Base-by-base conservation (phyloP, 768 basidiomycete species). In the Lentinus brumalis region DNA sequence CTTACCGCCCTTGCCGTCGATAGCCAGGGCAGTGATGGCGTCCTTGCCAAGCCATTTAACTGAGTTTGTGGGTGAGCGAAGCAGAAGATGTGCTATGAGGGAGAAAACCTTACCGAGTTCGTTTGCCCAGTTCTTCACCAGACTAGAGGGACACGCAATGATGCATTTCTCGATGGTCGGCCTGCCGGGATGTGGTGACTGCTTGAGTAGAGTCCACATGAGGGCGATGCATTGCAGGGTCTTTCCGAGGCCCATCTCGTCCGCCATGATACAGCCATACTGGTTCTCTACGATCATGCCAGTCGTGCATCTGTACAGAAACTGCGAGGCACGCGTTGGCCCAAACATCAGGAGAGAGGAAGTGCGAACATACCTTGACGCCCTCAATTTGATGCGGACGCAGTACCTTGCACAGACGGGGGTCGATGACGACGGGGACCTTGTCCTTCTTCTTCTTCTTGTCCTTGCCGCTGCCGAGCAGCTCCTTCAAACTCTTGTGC, bases 101-200 rank as follows among this genome's bases (percentile, higher is more conserved):
- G 35, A 35, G 6, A 76, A 26, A 26, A 2, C 21, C 82, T 54
- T 62, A 88, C 96, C 85, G 31, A 98, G 80, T 75, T 99, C 97
- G 72, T 98, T 98, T 0, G 94, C 96, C 97, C 97, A 99, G 68
- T 98, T 98, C 72, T 92, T 92, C 32, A 99, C 97, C 61, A 99
- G 77, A 80, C 93, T 96, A 9, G 94, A 92, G 0, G 97, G 97
- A 73, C 97, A 99, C 0, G 88, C 96, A 67, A 99, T 97, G 71
- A 99, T 95, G 61, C 91, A 95, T 75, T 98, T 99, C 71, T 98
- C 96, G 64, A 98, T 95, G 0, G 92, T 87, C 2, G 88, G 81
- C 74, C 89, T 97, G 31, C 89, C 86, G 0, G 95, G 79, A 53
- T 88, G 86, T 0, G 97, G 94, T 0, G 97, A 98, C 70, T 99